These are phyloP conservation scores for Colletotrichum sp. DNA, from an alignment of 2,329 filamentous ascomycete species.

Conservation along the genomic window DNA sequence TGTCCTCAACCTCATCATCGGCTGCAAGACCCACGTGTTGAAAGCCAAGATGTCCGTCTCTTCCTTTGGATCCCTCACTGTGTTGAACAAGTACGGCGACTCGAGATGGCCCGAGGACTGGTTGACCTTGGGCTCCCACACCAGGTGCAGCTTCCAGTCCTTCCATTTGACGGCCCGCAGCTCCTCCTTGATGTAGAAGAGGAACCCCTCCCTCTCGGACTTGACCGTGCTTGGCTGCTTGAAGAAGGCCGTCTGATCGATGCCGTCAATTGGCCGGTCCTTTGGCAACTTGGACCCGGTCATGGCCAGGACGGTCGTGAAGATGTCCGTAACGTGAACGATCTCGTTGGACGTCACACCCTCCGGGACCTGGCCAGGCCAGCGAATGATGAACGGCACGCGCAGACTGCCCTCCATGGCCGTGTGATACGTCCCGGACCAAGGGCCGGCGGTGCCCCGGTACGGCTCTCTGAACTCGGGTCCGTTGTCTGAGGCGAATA, in stretches of 20 bases:
- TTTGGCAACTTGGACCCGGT: conserved; percentile 22
- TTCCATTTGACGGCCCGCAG: conserved; percentile 37
- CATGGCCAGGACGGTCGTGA: conserved; percentile 33
- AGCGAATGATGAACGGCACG: conserved; percentile 38
- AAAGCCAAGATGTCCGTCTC: conserved; percentile 33
- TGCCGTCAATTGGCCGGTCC: conserved; percentile 34
- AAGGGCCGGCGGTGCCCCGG: conserved; percentile 35
- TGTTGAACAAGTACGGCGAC: conserved; percentile 36
- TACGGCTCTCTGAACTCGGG: conserved; percentile 37
- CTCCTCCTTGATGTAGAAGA: conserved; percentile 40
- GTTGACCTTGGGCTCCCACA: conserved; percentile 40
- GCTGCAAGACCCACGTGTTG: conserved; percentile 38
- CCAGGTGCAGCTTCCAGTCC: conserved; percentile 38
- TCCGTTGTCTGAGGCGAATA: conserved; percentile 40
- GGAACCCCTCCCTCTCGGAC: conserved; percentile 29
- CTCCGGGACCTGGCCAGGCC: conserved; percentile 33
- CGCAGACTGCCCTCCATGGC: conserved; percentile 40
- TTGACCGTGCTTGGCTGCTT: conserved; percentile 22
- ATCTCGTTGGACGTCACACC: conserved; percentile 31
- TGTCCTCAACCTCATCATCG: conserved; percentile 27
- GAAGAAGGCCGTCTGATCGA: conserved; percentile 33
- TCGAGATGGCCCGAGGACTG: conserved; percentile 33
- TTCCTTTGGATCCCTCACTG: conserved; percentile 35
- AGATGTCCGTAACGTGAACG: conserved; percentile 37
- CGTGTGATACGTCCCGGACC: conserved; percentile 39